Base-by-base conservation (phyloP, 768 basidiomycete genomes). In the Strobilomyces echinocephalus region DNA sequence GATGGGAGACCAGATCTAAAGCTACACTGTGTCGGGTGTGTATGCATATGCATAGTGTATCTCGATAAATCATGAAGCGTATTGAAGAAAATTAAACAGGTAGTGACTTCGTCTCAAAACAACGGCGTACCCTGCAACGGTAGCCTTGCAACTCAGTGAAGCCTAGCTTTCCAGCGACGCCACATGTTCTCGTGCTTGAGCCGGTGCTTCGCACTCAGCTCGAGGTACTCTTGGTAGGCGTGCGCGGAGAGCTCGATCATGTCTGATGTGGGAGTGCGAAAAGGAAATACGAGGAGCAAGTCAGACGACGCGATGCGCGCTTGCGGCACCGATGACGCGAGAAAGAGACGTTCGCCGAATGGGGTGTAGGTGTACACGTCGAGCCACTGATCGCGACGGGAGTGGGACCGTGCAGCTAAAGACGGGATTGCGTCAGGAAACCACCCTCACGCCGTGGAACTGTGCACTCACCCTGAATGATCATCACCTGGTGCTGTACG, bases 281-380 rank as follows among this genome's bases (percentile, higher is more conserved):
- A 66, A 6, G 66, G 57, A 54, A 88, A 80, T 56, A 87, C 68
- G 57, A 74, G 72, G 51, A 88, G 79, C 58, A 88, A 69, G 67
- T 85, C 83, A 26, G 75, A 72, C 10, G 78, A 65, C 8, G 76
- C 63, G 56, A 88, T 86, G 66, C 87, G 84, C 2, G 85, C 84
- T 54, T 76, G 73, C 8, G 84, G 82, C 18, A 80, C 76, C 30
- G 76, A 67, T 2, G 81, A 78, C 1, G 80, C 79, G 54, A 88
- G 78, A 71, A 88, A 88, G 49, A 83, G 70, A 53, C 83, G 77
- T 50, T 81, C 79, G 40, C 82, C 84, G 54, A 88, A 85, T 0
- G 82, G 84, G 2, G 74, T 66, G 62, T 78, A 88, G 3, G 82
- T 81, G 61, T 79, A 75, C 15, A 88, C 87, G 55, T 88, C 85